Conservation (phyloP, 192 early-diverging fungal genomes). For the Gaertneriomyces sp. region DNA sequence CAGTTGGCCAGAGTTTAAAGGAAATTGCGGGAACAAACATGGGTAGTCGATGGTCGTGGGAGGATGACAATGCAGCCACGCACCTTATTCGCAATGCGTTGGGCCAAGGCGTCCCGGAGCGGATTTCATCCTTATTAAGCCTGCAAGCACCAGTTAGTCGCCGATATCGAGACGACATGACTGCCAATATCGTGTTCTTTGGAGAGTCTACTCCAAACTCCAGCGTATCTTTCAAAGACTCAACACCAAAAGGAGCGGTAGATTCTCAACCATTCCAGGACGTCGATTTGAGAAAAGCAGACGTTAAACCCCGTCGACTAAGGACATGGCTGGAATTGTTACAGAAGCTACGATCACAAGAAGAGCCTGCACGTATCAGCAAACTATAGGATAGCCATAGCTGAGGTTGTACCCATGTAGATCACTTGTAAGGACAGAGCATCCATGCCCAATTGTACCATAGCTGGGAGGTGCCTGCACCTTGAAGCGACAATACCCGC, state of each 20-base stretch:
- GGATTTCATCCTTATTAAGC: constrained; percentile 29
- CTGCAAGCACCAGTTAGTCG: constrained; percentile 45
- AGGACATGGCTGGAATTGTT: neutral
- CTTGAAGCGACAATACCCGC: too few species aligned
- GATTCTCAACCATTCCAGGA: neutral
- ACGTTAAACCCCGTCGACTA: neutral
- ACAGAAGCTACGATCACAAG: neutral
- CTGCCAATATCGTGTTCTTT: constrained; percentile 49
- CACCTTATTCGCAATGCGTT: constrained; percentile 47
- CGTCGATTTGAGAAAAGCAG: neutral
- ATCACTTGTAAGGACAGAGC: too few species aligned
- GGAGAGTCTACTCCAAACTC: neutral
- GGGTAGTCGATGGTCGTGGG: constrained; percentile 16
- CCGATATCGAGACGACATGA: constrained; percentile 50
- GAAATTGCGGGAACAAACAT: constrained; percentile 13
- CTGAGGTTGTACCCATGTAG: too few species aligned
- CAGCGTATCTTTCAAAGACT: neutral
- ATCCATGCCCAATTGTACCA: too few species aligned
- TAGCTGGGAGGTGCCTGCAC: too few species aligned
- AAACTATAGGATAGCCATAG: too few species aligned
- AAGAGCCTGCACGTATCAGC: too few species aligned
- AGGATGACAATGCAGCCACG: constrained; percentile 45
- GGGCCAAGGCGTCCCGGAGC: constrained; percentile 27
- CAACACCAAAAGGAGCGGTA: neutral
- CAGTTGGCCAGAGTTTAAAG: constrained; percentile 3